A percentile compares a stretch with the other conserved stretches of the same genome.
Conservation (phyloP, 306 rosid species). For the Corylus heterophylla region DNA sequence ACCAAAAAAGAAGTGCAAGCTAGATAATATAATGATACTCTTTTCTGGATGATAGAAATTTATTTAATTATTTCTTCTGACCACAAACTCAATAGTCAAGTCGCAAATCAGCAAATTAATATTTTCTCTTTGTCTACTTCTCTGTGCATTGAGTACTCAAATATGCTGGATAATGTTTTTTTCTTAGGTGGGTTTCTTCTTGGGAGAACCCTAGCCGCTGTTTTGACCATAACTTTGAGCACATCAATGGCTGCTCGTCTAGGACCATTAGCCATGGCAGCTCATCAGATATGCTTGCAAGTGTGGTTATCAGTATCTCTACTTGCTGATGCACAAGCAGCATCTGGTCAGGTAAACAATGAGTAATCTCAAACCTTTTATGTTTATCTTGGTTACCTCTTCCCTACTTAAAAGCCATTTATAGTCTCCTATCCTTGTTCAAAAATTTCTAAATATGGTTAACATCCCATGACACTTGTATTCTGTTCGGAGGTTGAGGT, state of each 20-base stretch:
- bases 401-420: neutral
- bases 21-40: neutral
- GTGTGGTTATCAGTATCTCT: conserved; percentile 98
- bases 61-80: neutral
- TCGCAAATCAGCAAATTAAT: neutral
- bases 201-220: conserved; percentile 91
- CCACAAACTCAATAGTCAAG: neutral
- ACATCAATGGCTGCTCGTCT: conserved; percentile 96
- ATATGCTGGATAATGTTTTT: conserved; percentile 14
- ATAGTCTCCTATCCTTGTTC: neutral
- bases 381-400: neutral
- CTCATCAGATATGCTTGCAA: conserved; percentile 97
- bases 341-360: conserved; percentile 76
- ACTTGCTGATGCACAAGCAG: conserved; percentile 81
- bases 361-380: neutral
- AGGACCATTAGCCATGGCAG: conserved; percentile 98
- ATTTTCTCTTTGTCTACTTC: neutral
- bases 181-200: conserved; percentile 85
- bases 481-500: neutral
- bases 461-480: neutral
- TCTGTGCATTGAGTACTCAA: neutral
- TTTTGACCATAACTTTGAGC: conserved; percentile 84
- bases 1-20: neutral
- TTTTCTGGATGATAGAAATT: neutral
- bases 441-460: neutral